phyloP scores from a whole-genome alignment of 225 moss, liverwort and hornwort species.

The Physcomitrium patens region DNA sequence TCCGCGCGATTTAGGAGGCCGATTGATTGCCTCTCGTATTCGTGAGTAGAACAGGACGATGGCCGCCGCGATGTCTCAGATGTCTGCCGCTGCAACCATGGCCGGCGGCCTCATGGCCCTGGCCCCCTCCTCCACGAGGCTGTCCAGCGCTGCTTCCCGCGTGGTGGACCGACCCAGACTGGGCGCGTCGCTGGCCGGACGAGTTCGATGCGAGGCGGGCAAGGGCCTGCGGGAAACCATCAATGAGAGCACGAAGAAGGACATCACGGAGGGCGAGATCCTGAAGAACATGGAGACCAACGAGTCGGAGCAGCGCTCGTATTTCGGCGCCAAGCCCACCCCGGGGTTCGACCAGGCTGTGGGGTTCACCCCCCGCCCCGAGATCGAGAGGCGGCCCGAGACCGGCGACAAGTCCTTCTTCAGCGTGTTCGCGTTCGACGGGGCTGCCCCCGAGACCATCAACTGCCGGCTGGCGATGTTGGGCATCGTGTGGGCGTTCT shows the following conservation, averaged over 20 bases:
- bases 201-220: slow-evolving; percentile 35
- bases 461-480: slow-evolving; percentile 39
- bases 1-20: background rate
- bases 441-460: slow-evolving; percentile 50
- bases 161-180: slow-evolving; percentile 4
- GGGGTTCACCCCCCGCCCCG: slow-evolving; percentile 45
- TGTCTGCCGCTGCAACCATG: background rate
- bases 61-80: slow-evolving; percentile 29
- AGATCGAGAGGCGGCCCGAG: slow-evolving; percentile 50
- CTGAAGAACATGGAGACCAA: slow-evolving; percentile 30
- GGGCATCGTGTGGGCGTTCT: slow-evolving; percentile 42
- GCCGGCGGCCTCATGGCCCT: slow-evolving; percentile 2
- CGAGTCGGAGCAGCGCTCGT: slow-evolving; percentile 45
- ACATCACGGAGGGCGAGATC: slow-evolving; percentile 41
- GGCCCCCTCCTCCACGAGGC: background rate
- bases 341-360: slow-evolving; percentile 37
- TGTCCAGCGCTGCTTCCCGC: background rate
- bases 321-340: slow-evolving; percentile 45
- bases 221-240: slow-evolving; percentile 31
- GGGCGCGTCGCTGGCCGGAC: slow-evolving; percentile 24
- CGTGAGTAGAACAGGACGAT: background rate
- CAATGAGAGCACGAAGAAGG: slow-evolving; percentile 38
- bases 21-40: background rate
- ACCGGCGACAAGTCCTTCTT: slow-evolving; percentile 38
- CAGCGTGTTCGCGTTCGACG: slow-evolving; percentile 54